phyloP scores from a whole-genome alignment of 2,329 filamentous ascomycete genomes.

The Pestalotiopsis fici region DNA sequence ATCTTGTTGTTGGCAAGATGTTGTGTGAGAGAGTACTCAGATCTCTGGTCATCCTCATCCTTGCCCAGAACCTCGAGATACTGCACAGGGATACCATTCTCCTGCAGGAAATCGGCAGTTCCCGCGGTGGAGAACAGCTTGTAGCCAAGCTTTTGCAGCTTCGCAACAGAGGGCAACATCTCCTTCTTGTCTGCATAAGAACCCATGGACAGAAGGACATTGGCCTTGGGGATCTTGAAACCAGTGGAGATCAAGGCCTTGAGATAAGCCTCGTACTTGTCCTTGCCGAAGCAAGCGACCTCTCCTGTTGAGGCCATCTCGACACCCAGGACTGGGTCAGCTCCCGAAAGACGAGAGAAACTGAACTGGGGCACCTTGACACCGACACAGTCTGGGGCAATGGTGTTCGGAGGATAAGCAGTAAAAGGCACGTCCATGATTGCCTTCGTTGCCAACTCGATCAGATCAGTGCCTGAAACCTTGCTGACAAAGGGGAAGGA shows the following conservation, averaged over 20 bases:
- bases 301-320: constrained; percentile 99
- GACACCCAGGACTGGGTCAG: constrained; percentile 93
- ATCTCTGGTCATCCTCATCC: constrained; percentile 81
- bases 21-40: constrained; percentile 95
- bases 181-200: constrained; percentile 98
- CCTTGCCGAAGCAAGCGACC: constrained; percentile 91
- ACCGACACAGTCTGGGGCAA: constrained; percentile 83
- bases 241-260: constrained; percentile 95
- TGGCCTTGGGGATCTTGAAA: constrained; percentile 94
- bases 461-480: constrained; percentile 95
- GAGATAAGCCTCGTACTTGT: constrained; percentile 97
- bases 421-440: constrained; percentile 84
- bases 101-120: constrained; percentile 94
- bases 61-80: constrained; percentile 86
- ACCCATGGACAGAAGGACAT: constrained; percentile 92
- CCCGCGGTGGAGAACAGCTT: constrained; percentile 95
- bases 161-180: constrained; percentile 89
- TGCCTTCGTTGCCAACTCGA: constrained; percentile 97
- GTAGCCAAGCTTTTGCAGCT: constrained; percentile 87
- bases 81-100: constrained; percentile 88
- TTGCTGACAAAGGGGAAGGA: constrained; percentile 99
- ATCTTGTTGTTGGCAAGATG: constrained; percentile 98
- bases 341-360: constrained; percentile 94
- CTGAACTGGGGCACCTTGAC: constrained; percentile 99
- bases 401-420: constrained; percentile 76